Percentiles rank a stretch among this genome's conserved stretches.
Evolutionary conservation across 2,329 filamentous ascomycete species (phyloP).

Genomic region (Talaromyces pinophilus): DNA sequence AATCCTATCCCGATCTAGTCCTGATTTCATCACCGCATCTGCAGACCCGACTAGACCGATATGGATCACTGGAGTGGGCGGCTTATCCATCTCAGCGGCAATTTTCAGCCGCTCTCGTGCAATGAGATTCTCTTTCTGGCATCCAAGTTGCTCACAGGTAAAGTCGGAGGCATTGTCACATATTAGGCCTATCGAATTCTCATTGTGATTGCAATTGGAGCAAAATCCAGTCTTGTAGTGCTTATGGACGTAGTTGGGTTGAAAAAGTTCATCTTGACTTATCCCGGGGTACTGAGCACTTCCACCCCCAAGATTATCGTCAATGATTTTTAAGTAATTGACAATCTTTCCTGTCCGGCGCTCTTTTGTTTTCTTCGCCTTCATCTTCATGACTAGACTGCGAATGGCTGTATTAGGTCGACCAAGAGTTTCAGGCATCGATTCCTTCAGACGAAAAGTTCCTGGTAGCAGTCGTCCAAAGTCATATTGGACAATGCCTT

Average conservation of each 20-base stretch:
- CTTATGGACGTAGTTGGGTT: constrained; percentile 28
- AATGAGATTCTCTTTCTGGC: constrained; percentile 23
- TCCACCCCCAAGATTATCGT: background rate
- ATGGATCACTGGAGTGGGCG: constrained; percentile 32
- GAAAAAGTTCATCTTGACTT: constrained; percentile 27
- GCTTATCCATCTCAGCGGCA: background rate
- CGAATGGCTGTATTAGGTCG: constrained; percentile 3
- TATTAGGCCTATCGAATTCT: background rate
- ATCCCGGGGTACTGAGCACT: constrained; percentile 24
- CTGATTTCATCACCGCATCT: constrained; percentile 46
- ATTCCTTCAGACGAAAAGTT: background rate
- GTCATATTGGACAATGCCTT: constrained; percentile 31
- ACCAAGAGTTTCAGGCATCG: background rate
- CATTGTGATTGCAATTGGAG: constrained; percentile 9
- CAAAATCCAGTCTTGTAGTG: constrained; percentile 25
- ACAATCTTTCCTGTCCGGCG: background rate
- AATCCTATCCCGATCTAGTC: constrained; percentile 38
- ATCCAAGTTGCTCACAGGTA: constrained; percentile 23
- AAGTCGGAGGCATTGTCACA: constrained; percentile 21
- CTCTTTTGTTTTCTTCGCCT: background rate
- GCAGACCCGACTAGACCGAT: constrained; percentile 45
- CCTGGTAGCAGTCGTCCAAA: constrained; percentile 31
- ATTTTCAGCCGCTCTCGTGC: constrained; percentile 19
- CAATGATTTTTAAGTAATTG: background rate
- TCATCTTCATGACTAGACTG: constrained; percentile 2